Conservation (phyloP, 805 yeast genomes). For the Spathaspora passalidarum region DNA sequence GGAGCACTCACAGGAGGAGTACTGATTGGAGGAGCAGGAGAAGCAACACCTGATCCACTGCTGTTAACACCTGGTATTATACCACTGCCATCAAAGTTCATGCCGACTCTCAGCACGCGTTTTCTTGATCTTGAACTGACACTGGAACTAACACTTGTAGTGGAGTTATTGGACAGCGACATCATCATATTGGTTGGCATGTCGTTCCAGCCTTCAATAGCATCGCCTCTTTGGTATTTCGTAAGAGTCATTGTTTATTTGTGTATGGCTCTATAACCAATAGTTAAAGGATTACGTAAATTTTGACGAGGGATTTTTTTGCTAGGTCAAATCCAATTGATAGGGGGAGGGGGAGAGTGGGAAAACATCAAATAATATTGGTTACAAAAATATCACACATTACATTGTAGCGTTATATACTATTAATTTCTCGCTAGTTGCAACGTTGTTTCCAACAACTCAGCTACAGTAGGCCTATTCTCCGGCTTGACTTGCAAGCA, state of each 20-base stretch:
- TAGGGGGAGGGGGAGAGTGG: background rate
- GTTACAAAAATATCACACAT: background rate
- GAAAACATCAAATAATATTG: too few species aligned
- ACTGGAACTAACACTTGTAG: background rate
- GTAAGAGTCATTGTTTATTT: conserved; percentile 25
- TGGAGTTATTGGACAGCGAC: conserved; percentile 2
- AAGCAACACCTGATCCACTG: background rate
- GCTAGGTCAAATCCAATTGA: background rate
- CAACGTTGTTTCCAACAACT: conserved; percentile 51
- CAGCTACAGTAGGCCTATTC: conserved; percentile 62
- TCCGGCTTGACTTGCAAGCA: conserved; percentile 65
- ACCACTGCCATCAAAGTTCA: background rate
- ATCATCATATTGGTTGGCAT: conserved; percentile 42
- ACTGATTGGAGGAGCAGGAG: background rate
- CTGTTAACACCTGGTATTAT: too few species aligned
- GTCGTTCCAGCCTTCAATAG: conserved; percentile 60
- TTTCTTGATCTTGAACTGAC: conserved; percentile 8
- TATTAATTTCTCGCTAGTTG: conserved; percentile 20
- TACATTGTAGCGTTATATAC: too few species aligned
- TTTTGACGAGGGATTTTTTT: background rate
- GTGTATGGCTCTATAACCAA: background rate
- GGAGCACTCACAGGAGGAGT: background rate
- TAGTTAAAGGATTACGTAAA: too few species aligned
- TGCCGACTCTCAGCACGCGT: conserved; percentile 12
- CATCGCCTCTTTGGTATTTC: conserved; percentile 35